These are phyloP conservation scores for Aquilaria yunnanensis DNA, from an alignment of 345 rosid species.

Conservation along the genomic window DNA sequence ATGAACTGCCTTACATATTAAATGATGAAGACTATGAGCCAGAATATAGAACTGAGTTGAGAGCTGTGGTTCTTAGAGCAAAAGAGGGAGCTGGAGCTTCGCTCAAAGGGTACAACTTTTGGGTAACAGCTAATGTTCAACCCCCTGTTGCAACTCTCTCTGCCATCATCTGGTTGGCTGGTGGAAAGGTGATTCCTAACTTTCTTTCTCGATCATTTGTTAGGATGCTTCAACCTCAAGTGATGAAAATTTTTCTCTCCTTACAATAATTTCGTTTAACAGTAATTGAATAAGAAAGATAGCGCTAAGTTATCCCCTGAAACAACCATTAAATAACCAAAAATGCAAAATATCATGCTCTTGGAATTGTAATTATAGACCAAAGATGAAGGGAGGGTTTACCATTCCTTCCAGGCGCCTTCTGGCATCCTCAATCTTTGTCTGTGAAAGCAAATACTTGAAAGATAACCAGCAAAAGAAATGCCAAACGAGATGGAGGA, in stretches of 20 bases:
- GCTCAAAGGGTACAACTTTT: conserved; percentile 52
- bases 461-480: no score
- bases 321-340: no score
- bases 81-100: conserved; percentile 50
- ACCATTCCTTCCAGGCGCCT: no score
- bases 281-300: no score
- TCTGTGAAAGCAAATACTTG: no score
- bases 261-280: background rate
- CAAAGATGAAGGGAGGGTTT: no score
- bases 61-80: conserved; percentile 50
- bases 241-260: background rate
- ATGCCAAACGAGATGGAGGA: no score
- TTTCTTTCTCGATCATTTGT: background rate
- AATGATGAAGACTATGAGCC: conserved; percentile 47
- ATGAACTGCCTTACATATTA: conserved; percentile 46
- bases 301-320: no score
- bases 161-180: conserved; percentile 54
- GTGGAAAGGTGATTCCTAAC: conserved; percentile 59
- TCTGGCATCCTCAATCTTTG: no score
- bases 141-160: conserved; percentile 41
- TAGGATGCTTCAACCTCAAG: background rate
- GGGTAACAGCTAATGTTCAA: conserved; percentile 47
- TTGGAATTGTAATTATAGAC: no score
- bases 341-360: no score
- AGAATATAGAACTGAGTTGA: conserved; percentile 52